These are phyloP conservation scores for Cercophora sp. DNA, from an alignment of 495 filamentous ascomycete genomes.

Conservation along the genomic window DNA sequence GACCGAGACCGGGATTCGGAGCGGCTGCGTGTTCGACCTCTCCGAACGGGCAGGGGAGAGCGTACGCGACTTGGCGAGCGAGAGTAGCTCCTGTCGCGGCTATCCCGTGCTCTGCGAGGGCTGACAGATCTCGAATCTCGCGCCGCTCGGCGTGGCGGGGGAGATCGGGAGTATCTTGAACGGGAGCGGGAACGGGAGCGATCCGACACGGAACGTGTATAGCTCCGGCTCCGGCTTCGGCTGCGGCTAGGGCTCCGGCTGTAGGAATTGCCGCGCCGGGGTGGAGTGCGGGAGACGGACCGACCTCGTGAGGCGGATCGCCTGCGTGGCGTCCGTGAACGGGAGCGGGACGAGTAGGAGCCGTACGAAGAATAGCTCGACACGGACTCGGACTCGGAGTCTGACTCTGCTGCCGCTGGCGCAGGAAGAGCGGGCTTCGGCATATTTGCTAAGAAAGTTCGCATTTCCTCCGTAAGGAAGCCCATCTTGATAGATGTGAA, in stretches of 20 bases:
- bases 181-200: conserved; percentile 28
- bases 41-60: background rate
- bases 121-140: conserved; percentile 29
- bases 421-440: conserved; percentile 72
- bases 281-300: conserved; percentile 38
- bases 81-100: conserved; percentile 24
- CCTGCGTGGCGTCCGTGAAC: conserved; percentile 33
- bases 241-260: conserved; percentile 16
- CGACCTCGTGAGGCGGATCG: conserved; percentile 17
- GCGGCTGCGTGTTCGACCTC: conserved; percentile 5
- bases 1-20: conserved; percentile 9
- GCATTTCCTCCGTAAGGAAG: conserved; percentile 89
- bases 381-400: conserved; percentile 61
- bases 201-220: conserved; percentile 36
- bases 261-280: conserved; percentile 37
- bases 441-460: conserved; percentile 79
- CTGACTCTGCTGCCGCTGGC: conserved; percentile 50
- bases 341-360: conserved; percentile 49
- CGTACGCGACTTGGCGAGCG: conserved; percentile 18
- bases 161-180: conserved; percentile 30
- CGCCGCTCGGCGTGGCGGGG: conserved; percentile 25
- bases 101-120: conserved; percentile 21
- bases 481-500: conserved; percentile 98
- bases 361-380: conserved; percentile 65
- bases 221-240: conserved; percentile 29